phyloP scores from a whole-genome alignment of 208 protist species.

The Leishmania tarentolae region DNA sequence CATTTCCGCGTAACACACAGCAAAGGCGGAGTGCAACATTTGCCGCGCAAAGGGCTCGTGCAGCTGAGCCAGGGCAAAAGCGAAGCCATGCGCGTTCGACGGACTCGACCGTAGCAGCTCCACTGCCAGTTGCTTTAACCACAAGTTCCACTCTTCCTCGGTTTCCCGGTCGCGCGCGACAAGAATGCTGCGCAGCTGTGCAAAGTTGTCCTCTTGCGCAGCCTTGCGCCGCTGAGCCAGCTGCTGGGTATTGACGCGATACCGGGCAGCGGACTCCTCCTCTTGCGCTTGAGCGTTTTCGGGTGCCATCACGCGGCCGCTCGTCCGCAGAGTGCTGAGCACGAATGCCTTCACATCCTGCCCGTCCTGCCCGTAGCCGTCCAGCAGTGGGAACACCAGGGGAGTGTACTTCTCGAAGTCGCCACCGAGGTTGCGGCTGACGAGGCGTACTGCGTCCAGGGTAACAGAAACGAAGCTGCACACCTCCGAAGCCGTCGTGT shows the following conservation, averaged over 20 bases:
- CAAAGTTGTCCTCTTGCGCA: constrained; percentile 57
- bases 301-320: constrained; percentile 48
- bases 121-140: constrained; percentile 81
- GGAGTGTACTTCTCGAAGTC: constrained; percentile 84
- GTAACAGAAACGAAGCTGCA: constrained; percentile 62
- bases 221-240: constrained; percentile 39
- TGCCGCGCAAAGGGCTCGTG: constrained; percentile 89
- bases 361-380: constrained; percentile 58
- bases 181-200: constrained; percentile 54
- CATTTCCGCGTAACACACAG: constrained; percentile 83
- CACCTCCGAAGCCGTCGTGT: constrained; percentile 13
- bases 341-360: constrained; percentile 45
- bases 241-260: constrained; percentile 34
- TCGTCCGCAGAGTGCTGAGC: constrained; percentile 37
- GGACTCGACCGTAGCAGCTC: constrained; percentile 86
- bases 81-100: constrained; percentile 71
- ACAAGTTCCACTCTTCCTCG: constrained; percentile 85
- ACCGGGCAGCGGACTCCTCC: constrained; percentile 38
- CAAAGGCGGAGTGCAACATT: constrained; percentile 91
- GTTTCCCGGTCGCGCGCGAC: constrained; percentile 58
- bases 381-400: constrained; percentile 74
- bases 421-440: constrained; percentile 78
- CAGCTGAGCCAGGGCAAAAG: constrained; percentile 75
- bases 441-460: constrained; percentile 61
- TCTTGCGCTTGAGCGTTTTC: constrained; percentile 25